These are phyloP conservation scores for Trichophaea hybrida DNA, from an alignment of 2,329 filamentous ascomycete species.

Conservation along the genomic window DNA sequence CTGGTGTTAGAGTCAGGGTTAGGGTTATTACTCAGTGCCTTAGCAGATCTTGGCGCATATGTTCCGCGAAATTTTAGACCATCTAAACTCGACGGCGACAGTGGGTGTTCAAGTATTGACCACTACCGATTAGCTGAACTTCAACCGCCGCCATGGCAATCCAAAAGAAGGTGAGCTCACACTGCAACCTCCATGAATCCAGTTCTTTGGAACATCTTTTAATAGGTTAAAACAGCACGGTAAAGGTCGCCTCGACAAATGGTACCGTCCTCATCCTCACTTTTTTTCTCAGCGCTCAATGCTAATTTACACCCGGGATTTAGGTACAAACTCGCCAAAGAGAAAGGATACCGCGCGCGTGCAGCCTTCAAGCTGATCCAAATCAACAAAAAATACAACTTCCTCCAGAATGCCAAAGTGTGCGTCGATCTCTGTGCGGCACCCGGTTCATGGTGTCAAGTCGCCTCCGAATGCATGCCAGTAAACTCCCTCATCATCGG, in stretches of 20 bases:
- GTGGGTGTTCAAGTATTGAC: not conserved
- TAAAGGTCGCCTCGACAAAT: constrained; percentile 96
- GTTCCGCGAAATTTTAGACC: constrained; percentile 1
- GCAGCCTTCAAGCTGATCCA: constrained; percentile 97
- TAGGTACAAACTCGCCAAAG: constrained; percentile 82
- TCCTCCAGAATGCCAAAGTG: constrained; percentile 92
- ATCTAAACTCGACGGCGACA: not conserved
- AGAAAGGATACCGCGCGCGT: constrained; percentile 91
- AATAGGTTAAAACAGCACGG: constrained; percentile 46
- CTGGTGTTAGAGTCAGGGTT: too few relatives aligned
- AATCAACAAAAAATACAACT: constrained; percentile 97
- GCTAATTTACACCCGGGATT: not conserved
- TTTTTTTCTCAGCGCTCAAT: not conserved
- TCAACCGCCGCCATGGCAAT: constrained; percentile 57
- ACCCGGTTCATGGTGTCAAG: constrained; percentile 91
- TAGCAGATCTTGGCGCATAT: not conserved
- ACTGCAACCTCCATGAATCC: constrained; percentile 9
- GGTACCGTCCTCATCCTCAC: constrained; percentile 33
- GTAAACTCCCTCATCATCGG: constrained; percentile 78
- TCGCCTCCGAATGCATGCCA: constrained; percentile 91
- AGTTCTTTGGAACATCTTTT: not conserved
- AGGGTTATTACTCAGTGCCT: too few relatives aligned
- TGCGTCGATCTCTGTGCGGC: constrained; percentile 94
- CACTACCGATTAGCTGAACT: not conserved
- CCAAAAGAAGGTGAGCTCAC: constrained; percentile 61